Base-by-base conservation (phyloP, 1,284 basidiomycete species). In the Cutaneotrichosporon daszewskae region DNA sequence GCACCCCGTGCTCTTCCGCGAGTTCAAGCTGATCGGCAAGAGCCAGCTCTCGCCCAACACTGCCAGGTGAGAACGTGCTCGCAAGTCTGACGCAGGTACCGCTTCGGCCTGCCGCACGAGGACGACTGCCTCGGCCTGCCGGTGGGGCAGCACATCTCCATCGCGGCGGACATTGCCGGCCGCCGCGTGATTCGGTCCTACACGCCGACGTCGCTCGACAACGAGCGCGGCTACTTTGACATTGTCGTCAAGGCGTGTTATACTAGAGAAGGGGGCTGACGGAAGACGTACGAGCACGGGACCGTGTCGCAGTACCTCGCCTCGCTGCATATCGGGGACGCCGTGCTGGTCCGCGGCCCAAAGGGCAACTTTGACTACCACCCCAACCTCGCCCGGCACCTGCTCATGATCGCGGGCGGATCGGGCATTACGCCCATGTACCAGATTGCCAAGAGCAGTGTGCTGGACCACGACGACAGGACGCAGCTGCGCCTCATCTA, bases 371-470 rank as follows among this genome's bases (percentile, higher is more conserved):
- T 95, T 76, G 77, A 77, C 54, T 94, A 92, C 72, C 59, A 49
- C 8, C n/a, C 80, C n/a, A 75, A 75, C 42, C 75, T 91, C 32
- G 77, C 83, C 22, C 76, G 77, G 54, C 81, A 85, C 60, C 75
- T 99, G 48, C 87, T 91, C 62, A 95, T 99, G 92, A 94, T 99
- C 59, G 92, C 94, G 18, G 94, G 94, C 37, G 79, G 79, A 27
- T 79, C 94, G 8, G 94, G 94, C 53, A 94, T 99, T 68, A 96
- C 95, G 0, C 95, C 95, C 58, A 95, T 95, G 90, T 82, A 91
- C 59, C 95, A 99, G 73, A 89, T 99, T 75, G 85, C 97, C 73
- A 68, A 67, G 53, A 87, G 90, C 22, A 82, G 83, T 12, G 79
- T 95, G 66, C 85, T 87, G 73, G 87, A 94, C 75, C 81, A 86